Percentiles rank a stretch among this genome's conserved stretches.
phyloP scores from a whole-genome alignment of 495 filamentous ascomycete genomes.

The Thozetella sp. region DNA sequence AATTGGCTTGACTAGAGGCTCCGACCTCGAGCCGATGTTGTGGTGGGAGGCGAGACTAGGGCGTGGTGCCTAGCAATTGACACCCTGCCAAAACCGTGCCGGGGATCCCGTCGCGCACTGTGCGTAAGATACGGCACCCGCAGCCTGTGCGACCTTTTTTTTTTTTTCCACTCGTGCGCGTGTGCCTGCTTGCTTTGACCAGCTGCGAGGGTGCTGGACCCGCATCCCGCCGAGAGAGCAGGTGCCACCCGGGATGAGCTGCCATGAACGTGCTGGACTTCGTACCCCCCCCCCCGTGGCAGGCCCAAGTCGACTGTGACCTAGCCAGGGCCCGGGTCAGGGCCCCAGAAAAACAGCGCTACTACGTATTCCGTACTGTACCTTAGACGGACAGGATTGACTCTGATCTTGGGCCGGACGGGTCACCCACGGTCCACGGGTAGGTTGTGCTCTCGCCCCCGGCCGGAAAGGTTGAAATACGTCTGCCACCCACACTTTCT shows the following conservation, averaged over 20 bases:
- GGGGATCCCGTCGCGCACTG: neutral
- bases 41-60: neutral
- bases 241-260: neutral
- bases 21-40: neutral
- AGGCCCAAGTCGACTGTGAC: neutral
- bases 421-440: conserved; percentile 18
- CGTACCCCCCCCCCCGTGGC: too few species aligned
- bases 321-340: neutral
- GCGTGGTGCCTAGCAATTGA: neutral
- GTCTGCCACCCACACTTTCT: conserved; percentile 16
- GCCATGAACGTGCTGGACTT: neutral
- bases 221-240: neutral
- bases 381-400: conserved; percentile 18
- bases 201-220: neutral
- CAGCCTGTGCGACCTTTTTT: neutral
- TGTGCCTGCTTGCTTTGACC: neutral
- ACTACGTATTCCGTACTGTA: conserved; percentile 3
- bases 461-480: conserved; percentile 30
- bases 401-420: conserved; percentile 24
- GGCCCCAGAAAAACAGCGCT: conserved; percentile 1
- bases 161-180: neutral
- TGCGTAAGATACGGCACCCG: neutral
- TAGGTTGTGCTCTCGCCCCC: neutral
- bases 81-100: neutral
- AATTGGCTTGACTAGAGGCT: neutral